Evolutionary conservation across 1,139 yeast genomes (phyloP).

Genomic region (Pichia sp.): DNA sequence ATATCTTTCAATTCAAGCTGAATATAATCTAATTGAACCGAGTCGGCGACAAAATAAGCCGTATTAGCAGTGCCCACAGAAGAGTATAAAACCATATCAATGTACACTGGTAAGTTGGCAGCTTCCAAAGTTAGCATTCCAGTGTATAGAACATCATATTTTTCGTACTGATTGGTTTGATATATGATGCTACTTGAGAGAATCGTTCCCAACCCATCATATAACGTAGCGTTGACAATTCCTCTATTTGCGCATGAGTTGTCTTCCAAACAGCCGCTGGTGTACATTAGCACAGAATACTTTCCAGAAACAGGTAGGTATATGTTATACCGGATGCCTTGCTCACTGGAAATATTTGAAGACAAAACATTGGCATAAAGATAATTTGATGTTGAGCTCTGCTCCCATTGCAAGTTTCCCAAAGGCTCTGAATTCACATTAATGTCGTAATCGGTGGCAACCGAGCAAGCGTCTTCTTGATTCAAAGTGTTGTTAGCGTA

Average conservation of each 20-base stretch:
- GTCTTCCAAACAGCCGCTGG: slow-evolving; percentile 83
- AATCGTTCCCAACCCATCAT: slow-evolving; percentile 41
- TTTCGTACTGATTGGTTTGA: slow-evolving; percentile 75
- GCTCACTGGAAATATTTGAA: slow-evolving; percentile 33
- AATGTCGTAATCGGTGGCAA: slow-evolving; percentile 15
- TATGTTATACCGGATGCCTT: slow-evolving; percentile 60
- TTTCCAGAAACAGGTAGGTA: slow-evolving; percentile 70
- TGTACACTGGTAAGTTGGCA: slow-evolving; percentile 22
- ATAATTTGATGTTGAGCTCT: slow-evolving; percentile 34
- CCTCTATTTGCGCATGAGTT: slow-evolving; percentile 69
- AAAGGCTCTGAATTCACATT: slow-evolving; percentile 19
- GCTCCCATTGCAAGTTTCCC: slow-evolving; percentile 31
- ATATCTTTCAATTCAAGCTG: slow-evolving; percentile 51
- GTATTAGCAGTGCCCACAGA: slow-evolving; percentile 19
- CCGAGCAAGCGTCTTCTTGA: slow-evolving; percentile 51
- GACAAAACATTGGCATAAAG: slow-evolving; percentile 34
- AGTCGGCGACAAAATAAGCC: slow-evolving; percentile 63
- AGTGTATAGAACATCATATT: slow-evolving; percentile 71
- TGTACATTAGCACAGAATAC: slow-evolving; percentile 65
- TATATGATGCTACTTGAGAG: slow-evolving; percentile 46
- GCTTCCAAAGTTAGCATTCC: slow-evolving; percentile 48
- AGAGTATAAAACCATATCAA: slow-evolving; percentile 21
- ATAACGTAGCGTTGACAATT: slow-evolving; percentile 69
- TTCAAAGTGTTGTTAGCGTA: slow-evolving; percentile 77
- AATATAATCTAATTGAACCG: slow-evolving; percentile 61